phyloP scores from a whole-genome alignment of 768 basidiomycete genomes.

The Kwoniella heveanensis region DNA sequence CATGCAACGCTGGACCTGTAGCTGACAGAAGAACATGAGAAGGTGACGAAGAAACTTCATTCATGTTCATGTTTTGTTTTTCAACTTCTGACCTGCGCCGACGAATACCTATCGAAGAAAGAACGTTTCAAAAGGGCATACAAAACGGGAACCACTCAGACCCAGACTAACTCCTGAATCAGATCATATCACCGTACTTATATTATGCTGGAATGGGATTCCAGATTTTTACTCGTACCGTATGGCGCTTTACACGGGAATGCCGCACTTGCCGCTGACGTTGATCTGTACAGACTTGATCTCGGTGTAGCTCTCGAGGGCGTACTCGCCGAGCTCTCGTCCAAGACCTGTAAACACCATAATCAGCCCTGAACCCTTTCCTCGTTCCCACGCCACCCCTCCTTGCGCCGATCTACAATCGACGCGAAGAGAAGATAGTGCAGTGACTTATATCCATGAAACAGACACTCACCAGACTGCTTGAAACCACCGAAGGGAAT shows the following conservation, averaged over 20 bases:
- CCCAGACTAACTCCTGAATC: too few species aligned
- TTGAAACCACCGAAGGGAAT: constrained; percentile 88
- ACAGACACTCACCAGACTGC: constrained; percentile 62
- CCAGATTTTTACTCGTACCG: too few species aligned
- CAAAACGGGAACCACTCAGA: too few species aligned
- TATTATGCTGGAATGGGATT: too few species aligned
- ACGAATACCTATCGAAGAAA: background rate
- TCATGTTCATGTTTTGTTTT: constrained; percentile 8
- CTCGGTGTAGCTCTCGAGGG: constrained; percentile 64
- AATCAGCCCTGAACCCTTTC: background rate
- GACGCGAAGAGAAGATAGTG: background rate
- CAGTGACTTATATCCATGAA: background rate
- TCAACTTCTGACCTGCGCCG: constrained; percentile 4
- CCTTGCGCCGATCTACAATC: background rate
- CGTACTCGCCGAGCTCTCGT: constrained; percentile 78
- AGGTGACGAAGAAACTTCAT: background rate
- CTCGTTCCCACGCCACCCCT: constrained; percentile 7
- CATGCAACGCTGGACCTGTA: too few species aligned
- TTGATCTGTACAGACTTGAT: constrained; percentile 67
- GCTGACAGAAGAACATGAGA: too few species aligned
- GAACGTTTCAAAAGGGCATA: background rate
- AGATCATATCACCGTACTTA: too few species aligned
- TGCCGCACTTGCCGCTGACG: constrained; percentile 28
- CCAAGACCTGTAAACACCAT: constrained; percentile 60
- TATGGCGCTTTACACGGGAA: constrained; percentile 19